Base-by-base conservation (phyloP, 2,329 filamentous ascomycete species). In the Pseudogymnoascus sp. region DNA sequence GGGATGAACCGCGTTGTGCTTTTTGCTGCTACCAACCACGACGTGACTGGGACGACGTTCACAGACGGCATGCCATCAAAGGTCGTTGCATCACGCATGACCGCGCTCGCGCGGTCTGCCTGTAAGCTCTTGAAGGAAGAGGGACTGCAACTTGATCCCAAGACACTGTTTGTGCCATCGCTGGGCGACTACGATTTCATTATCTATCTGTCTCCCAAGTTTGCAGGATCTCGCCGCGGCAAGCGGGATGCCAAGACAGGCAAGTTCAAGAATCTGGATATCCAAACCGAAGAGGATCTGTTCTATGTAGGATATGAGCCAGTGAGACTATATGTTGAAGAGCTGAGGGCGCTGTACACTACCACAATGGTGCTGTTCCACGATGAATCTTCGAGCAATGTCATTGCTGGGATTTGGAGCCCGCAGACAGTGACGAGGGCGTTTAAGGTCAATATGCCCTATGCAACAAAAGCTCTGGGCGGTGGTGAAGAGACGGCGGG, bases 21-120 rank as follows among this genome's bases (percentile, higher is more conserved):
- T 40, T 90, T 97, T 70, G 88, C 88, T 3, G 91, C 91, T 2
- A 92, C 91, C 0, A 89, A 90, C 62, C 78, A 90, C 66, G 92
- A 97, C 69, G 76, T 78, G 4, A 89, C 88, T 37, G 94, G 94
- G 3, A 84, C 87, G 7, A 88, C 88, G 0, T 97, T 91, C 82
- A 96, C 89, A 0, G 83, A 91, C 60, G 82, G 82, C 62, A 78
- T 80, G 37, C 92, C 93, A 0, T 85, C 88, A 11, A 92, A 90
- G 73, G 90, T 97, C 59, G 85, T 93, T 28, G 93, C 92, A 11
- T 84, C 87, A 12, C 86, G 94, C 40, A 89, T 97, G 82, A 92
- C 89, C 0, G 84, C 84, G 3, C 79, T 99, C 1, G 91, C 93
- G 5, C 87, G 88, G 68, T 89, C 91, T 2, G 91, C 91, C 10